Conservation (phyloP, 805 yeast species). For the Wickerhamomyces bisporus region DNA sequence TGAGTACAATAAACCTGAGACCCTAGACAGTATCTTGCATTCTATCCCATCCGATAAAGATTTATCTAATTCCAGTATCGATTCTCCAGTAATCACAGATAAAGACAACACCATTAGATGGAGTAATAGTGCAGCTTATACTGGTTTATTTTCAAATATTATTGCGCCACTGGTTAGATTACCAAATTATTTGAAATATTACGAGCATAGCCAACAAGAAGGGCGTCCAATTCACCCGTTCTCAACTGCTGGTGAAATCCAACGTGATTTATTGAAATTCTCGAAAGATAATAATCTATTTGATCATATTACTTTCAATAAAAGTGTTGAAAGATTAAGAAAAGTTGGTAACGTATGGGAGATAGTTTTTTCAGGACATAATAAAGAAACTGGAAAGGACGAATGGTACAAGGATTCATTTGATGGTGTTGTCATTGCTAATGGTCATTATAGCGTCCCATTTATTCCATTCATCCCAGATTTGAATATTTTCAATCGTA, state of each 20-base stretch:
- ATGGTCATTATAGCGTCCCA: conserved; percentile 38
- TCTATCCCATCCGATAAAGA: not conserved
- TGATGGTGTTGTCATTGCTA: conserved; percentile 36
- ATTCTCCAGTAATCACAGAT: not conserved
- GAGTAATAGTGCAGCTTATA: conserved; percentile 5
- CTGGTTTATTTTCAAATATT: conserved; percentile 1
- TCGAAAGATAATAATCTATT: not conserved
- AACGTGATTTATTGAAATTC: not conserved
- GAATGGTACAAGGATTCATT: conserved; percentile 34
- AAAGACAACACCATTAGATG: not conserved
- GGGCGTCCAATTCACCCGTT: conserved; percentile 1
- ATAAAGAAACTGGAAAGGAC: conserved; percentile 8
- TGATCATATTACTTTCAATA: conserved; percentile 1
- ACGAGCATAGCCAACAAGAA: not conserved
- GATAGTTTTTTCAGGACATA: conserved; percentile 16
- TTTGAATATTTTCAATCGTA: conserved; percentile 15
- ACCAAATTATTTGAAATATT: not conserved
- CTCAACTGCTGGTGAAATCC: conserved; percentile 1
- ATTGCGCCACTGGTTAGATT: conserved; percentile 1
- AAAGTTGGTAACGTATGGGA: conserved; percentile 27
- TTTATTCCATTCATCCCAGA: conserved; percentile 27
- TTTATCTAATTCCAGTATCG: not conserved
- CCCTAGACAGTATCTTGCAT: not conserved
- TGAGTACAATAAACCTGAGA: not conserved
- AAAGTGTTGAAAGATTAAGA: conserved; percentile 1